Evolutionary conservation across 2,329 filamentous ascomycete genomes (phyloP), one percentile per base, ranked within the genome.

Genomic region (Diaporthe citri): DNA sequence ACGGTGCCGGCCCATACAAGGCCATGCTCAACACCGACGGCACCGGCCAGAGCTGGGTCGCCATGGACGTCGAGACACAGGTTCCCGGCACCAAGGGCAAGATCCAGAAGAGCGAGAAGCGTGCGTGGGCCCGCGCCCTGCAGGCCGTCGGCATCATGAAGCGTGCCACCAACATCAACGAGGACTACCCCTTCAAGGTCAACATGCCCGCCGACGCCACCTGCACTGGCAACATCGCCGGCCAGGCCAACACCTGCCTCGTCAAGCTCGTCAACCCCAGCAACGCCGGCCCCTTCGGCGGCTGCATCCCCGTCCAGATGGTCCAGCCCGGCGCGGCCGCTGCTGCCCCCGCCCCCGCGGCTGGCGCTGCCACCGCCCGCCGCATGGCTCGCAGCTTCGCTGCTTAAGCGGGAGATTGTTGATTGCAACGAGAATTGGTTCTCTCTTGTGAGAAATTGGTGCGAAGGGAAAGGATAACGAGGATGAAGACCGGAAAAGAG

Each of bases 1-100:
- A 86, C 73, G 85, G 84, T 66, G 84, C 84, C 17, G 85, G 85
- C 12, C 84, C 84, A 4, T 71, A 85, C 76, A 74, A 81, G 60
- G 84, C 84, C 34, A 80, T 85, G 28, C 76, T 86, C 36, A 85
- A 85, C 78, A 66, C 83, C 17, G 84, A 83, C 1, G 84, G 78
- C 46, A 82, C 81, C 1, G 84, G 84, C 52, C 43, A 77, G 31
- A 85, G 84, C 77, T 78, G 80, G 59, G 66, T 79, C 52, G 82
- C 81, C 70, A 77, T 84, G 41, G 57, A 79, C 0, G 78, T 81
- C n/a, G 76, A 78, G 13, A 80, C 80, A 8, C 82, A 86, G 76
- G 81, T 86, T 4, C 84, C 85, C 5, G 84, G 84, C 52, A 80
- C 72, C 0, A 77, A 77, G 22, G 83, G 84, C 22, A 82, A 84